Evolutionary conservation across 1,284 basidiomycete genomes (phyloP), one percentile per base, ranked within the genome.

Genomic region (Tetrapyrgos nigripes): DNA sequence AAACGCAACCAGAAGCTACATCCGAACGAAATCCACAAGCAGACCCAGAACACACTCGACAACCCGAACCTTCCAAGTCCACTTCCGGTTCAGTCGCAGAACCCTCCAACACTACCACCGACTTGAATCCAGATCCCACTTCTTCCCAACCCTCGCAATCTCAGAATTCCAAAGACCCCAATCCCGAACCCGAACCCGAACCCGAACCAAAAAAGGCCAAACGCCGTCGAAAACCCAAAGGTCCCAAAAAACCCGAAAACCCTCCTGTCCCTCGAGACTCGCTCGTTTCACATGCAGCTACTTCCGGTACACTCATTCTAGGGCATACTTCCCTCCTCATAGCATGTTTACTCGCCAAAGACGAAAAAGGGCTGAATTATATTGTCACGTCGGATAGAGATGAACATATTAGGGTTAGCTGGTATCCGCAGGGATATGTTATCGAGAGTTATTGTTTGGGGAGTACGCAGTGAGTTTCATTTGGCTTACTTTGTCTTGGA

Each of bases 321-420:
- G 94, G 96, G 4, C 96, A 97, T 68, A 87, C 91, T 1, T 97
- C 94, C 10, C 84, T 94, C 50, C 76, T 97, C 55, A 96, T 90
- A 3, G 75, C 83, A 1, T 87, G 92, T 69, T 66, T 88, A 43
- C 82, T 96, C 53, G 83, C 88, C 0, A 69, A 73, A 0, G 87
- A 93, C 68, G 86, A 89, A 62, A 82, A 81, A 57, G 31, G 31
- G 14, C 14, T 33, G 8, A 14, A 33, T 8, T 88, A 83, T 67
- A 87, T 98, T 67, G 82, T 97, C 64, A 93, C 94, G 0, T 90
- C 93, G 0, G 96, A 97, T 71, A 78, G 96, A 47, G 96, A 97
- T 69, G 96, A 97, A 70, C 96, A 97, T 70, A 90, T 98, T 54
- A 83, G 96, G 53, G 83, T 96, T n/a, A 94, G 92, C 67, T 87